Base-by-base conservation (phyloP, 2,329 filamentous ascomycete genomes). In the Cryphonectria nitschkei region DNA sequence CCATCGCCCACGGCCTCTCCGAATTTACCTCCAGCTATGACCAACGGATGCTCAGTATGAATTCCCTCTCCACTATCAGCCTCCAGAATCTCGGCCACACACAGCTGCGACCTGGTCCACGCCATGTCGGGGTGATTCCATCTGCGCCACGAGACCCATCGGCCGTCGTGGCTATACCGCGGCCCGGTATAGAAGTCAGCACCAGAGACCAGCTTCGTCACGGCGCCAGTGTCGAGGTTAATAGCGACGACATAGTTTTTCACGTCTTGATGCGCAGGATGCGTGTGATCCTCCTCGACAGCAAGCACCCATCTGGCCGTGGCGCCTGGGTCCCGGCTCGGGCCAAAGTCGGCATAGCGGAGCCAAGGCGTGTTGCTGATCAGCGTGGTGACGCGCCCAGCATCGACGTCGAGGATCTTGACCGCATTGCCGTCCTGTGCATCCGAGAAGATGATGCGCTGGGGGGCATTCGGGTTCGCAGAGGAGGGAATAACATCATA, bases 91-190 rank as follows among this genome's bases (percentile, higher is more conserved):
- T 82, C 78, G 0, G 82, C 85, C 62, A 80, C 74, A 74, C 81
- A 82, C 1, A 88, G 75, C 68, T 83, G 80, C 1, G 81, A 82
- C 0, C 82, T 82, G 1, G 82, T 82, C 79, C 86, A 88, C 0
- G 85, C 84, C 78, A 88, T 82, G 65, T 85, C 81, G 0, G 86
- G 86, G 73, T 87, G 85, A 26, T 84, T 78, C 86, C 86, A 89
- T 71, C 88, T 83, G 16, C 85, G 78, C 86, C 86, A 88, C n/a
- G 78, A 81, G 37, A 87, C 73, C 65, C 80, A 81, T 8, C 76
- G 79, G 1, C 85, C 84, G 72, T 85, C 82, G 0, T 77, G 80
- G 71, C 81, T 85, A 73, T 85, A 88, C 22, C 81, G 81, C 0
- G 86, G 85, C 32, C 82, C 80, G 32, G 81, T 83, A 75, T 87